These are phyloP conservation scores for Boechera divaricarpa DNA, from an alignment of 345 rosid genomes.

Conservation along the genomic window DNA sequence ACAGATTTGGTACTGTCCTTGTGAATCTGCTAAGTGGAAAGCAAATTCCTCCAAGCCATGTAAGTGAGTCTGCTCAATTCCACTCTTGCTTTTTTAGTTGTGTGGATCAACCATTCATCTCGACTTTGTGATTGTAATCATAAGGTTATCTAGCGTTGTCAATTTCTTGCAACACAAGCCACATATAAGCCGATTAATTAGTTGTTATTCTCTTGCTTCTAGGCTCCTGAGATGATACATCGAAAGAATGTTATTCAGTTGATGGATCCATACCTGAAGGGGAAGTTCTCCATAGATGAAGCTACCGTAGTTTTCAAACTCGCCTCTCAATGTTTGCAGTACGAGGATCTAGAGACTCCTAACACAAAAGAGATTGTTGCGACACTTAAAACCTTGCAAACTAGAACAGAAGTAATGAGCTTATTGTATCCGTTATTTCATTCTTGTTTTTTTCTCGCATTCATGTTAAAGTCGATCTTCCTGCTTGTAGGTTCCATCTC, in stretches of 20 bases:
- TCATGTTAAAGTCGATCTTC: conserved; percentile 15
- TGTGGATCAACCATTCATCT: not conserved
- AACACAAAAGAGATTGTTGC: conserved; percentile 69
- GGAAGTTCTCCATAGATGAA: conserved; percentile 76
- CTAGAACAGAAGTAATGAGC: conserved; percentile 61
- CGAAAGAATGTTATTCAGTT: conserved; percentile 67
- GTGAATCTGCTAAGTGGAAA: conserved; percentile 76
- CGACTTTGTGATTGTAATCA: conserved; percentile 2
- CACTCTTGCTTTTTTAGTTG: conserved; percentile 12
- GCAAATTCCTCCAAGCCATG: conserved; percentile 86
- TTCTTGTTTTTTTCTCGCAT: not conserved
- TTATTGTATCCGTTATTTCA: not conserved
- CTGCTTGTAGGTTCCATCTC: conserved; percentile 66
- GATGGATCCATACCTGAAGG: conserved; percentile 89
- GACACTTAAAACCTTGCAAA: conserved; percentile 72
- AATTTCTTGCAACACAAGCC: conserved; percentile 20
- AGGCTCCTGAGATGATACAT: conserved; percentile 92
- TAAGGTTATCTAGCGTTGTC: conserved; percentile 2
- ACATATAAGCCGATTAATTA: not conserved
- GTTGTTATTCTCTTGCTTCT: conserved; percentile 28
- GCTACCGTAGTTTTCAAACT: conserved; percentile 82
- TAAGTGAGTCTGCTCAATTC: conserved; percentile 46
- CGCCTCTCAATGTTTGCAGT: conserved; percentile 81
- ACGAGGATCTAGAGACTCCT: conserved; percentile 75
- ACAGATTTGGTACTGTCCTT: conserved; percentile 80